A percentile compares a stretch with the other conserved stretches of the same genome.
Conservation (phyloP, 208 protist genomes). For the Leishmania major region DNA sequence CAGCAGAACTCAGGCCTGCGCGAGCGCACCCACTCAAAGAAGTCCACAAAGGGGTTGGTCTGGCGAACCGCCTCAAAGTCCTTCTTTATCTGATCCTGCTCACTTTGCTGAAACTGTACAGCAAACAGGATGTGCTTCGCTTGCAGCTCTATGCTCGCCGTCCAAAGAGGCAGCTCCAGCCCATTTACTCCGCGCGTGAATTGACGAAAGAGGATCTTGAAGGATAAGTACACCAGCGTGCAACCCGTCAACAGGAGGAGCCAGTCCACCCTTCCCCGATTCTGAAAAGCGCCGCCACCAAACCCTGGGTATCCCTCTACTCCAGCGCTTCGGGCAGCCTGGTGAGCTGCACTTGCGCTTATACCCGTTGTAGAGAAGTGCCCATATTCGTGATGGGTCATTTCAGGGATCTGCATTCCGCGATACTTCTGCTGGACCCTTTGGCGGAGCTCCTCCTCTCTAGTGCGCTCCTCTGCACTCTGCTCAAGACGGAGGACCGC, state of each 20-base stretch:
- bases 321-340: conserved; percentile 26
- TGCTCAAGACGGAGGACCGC: conserved; percentile 13
- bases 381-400: conserved; percentile 54
- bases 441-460: conserved; percentile 53
- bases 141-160: conserved; percentile 54
- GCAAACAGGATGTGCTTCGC: conserved; percentile 71
- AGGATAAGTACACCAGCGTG: conserved; percentile 57
- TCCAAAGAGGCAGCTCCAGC: conserved; percentile 65
- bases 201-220: conserved; percentile 59
- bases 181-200: conserved; percentile 38
- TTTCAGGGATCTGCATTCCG: conserved; percentile 51
- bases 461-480: conserved; percentile 35
- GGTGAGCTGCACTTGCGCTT: conserved; percentile 28
- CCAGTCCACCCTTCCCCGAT: conserved; percentile 45
- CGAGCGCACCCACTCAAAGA: conserved; percentile 65
- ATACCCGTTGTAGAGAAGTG: conserved; percentile 55
- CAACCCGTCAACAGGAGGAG: conserved; percentile 66
- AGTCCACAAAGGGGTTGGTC: conserved; percentile 54
- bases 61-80: conserved; percentile 52
- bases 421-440: conserved; percentile 55
- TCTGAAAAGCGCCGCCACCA: conserved; percentile 8
- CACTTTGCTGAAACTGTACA: conserved; percentile 58
- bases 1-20: conserved; percentile 59
- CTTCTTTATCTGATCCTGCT: conserved; percentile 50
- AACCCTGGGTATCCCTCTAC: conserved; percentile 4